Evolutionary conservation across 2,329 filamentous ascomycete species (phyloP).

Genomic region (Fonsecaea pedrosoi): DNA sequence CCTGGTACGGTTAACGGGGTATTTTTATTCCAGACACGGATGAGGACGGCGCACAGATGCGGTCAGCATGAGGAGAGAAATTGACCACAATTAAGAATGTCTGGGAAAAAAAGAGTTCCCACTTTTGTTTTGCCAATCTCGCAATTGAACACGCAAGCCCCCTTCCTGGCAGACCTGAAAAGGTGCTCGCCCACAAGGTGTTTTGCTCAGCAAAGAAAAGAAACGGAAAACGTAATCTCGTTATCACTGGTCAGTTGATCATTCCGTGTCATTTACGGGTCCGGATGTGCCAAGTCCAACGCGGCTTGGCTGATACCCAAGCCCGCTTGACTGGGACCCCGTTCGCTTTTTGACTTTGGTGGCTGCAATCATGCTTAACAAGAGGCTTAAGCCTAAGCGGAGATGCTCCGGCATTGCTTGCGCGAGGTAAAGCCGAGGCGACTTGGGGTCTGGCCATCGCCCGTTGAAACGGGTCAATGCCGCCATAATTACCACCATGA

Average conservation of each 20-base stretch:
- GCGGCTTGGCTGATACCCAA: background rate
- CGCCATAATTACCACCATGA: background rate
- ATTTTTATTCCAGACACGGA: background rate
- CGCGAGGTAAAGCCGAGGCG: background rate
- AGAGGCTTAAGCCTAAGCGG: slow-evolving; percentile 34
- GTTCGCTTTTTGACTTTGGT: slow-evolving; percentile 22
- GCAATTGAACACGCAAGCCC: background rate
- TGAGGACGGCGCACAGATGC: background rate
- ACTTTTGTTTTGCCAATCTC: slow-evolving; percentile 3
- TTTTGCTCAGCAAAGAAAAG: slow-evolving; percentile 1
- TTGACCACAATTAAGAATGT: background rate
- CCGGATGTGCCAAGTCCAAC: background rate
- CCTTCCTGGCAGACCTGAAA: background rate
- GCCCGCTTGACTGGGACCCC: slow-evolving; percentile 20
- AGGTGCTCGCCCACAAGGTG: background rate
- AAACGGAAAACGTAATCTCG: slow-evolving; percentile 15
- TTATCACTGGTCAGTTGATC: slow-evolving; percentile 16
- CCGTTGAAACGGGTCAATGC: background rate
- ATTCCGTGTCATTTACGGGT: background rate
- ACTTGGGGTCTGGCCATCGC: background rate
- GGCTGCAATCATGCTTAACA: slow-evolving; percentile 39
- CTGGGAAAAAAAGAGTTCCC: background rate
- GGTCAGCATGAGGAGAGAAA: background rate
- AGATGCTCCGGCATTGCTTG: slow-evolving; percentile 1
- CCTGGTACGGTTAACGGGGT: background rate